phyloP scores from a whole-genome alignment of 2,329 filamentous ascomycete species.

The Neonectria ditissima region DNA sequence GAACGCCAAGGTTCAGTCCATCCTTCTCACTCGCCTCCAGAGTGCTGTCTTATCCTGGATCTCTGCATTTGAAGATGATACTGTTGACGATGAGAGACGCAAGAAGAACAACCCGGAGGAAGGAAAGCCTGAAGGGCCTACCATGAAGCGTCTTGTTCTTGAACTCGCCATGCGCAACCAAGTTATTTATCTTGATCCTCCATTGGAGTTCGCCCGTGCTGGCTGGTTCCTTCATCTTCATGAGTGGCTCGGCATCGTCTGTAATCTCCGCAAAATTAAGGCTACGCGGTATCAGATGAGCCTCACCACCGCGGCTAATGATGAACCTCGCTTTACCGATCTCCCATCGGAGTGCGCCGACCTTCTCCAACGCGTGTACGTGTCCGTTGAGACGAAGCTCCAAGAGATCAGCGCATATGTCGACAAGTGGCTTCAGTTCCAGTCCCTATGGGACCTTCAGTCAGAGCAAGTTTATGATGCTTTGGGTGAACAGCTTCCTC shows the following conservation, averaged over 20 bases:
- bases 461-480: constrained; percentile 95
- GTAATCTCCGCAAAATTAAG: constrained; percentile 93
- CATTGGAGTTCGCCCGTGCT: constrained; percentile 89
- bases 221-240: constrained; percentile 95
- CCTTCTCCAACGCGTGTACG: constrained; percentile 83
- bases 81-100: constrained; percentile 64
- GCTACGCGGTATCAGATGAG: constrained; percentile 95
- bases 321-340: constrained; percentile 81
- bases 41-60: constrained; percentile 91
- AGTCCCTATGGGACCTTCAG: constrained; percentile 97
- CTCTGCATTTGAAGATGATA: constrained; percentile 78
- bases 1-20: constrained; percentile 86
- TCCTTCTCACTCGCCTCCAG: constrained; percentile 84
- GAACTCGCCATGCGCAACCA: constrained; percentile 99
- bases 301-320: constrained; percentile 73
- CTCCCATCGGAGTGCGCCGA: constrained; percentile 86
- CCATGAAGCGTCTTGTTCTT: constrained; percentile 80
- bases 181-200: constrained; percentile 95
- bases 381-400: constrained; percentile 85
- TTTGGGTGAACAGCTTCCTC: constrained; percentile 88
- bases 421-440: constrained; percentile 98
- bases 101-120: constrained; percentile 62
- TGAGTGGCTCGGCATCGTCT: constrained; percentile 91
- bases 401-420: constrained; percentile 85
- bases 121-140: constrained; percentile 66